phyloP scores from a whole-genome alignment of 805 yeast genomes.

The Candida germanica region DNA sequence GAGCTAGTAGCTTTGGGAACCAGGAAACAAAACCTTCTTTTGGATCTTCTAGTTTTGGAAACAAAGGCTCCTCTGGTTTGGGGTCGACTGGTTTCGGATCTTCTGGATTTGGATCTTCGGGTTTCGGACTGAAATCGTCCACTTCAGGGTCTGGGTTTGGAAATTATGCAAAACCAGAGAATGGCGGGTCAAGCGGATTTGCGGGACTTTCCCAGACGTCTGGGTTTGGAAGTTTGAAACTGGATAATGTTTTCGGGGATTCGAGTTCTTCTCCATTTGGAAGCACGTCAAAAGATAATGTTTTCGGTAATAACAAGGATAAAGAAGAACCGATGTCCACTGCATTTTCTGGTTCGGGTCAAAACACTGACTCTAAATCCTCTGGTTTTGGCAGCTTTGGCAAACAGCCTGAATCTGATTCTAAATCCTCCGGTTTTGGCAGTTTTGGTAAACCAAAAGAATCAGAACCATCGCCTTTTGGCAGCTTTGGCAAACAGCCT shows the following conservation, averaged over 20 bases:
- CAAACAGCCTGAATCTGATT: conserved; percentile 5
- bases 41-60: conserved; percentile 10
- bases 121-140: conserved; percentile 9
- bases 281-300: conserved; percentile 1
- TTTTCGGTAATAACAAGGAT: not conserved
- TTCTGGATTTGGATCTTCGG: conserved; percentile 12
- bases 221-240: conserved; percentile 4
- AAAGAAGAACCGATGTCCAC: too few species aligned
- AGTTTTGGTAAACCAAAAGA: conserved; percentile 4
- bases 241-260: conserved; percentile 6
- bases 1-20: not conserved
- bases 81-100: conserved; percentile 18
- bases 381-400: not conserved
- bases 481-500: too few species aligned
- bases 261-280: conserved; percentile 5
- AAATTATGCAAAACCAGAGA: too few species aligned
- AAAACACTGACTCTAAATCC: not conserved
- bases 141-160: conserved; percentile 1
- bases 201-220: conserved; percentile 10
- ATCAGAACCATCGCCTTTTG: conserved; percentile 1
- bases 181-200: conserved; percentile 14
- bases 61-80: conserved; percentile 14
- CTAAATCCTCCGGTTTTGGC: conserved; percentile 18
- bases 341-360: too few species aligned
- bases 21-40: conserved; percentile 1